Evolutionary conservation across 2,329 filamentous ascomycete species (phyloP), one percentile per base, ranked within the genome.

Genomic region (Drechslera avenae): DNA sequence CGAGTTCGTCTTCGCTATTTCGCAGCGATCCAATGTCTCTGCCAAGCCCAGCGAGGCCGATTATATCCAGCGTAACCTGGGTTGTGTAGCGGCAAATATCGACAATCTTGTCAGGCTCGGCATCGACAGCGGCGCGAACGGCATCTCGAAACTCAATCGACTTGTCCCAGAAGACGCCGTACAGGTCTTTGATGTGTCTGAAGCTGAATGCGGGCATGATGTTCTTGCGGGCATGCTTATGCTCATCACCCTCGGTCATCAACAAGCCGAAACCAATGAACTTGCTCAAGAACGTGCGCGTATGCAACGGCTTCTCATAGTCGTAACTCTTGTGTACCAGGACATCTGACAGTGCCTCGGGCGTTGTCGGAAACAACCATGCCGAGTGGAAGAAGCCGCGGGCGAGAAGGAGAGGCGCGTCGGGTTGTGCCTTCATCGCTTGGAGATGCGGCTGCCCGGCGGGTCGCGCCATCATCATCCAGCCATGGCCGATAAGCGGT

Each of bases 191-290:
- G 69, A 96, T 79, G 64, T 95, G 89, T 17, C 91, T 83, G 67
- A 90, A 95, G n/a, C 86, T 81, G 71, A 96, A 96, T 2, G 90
- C 89, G 0, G 91, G 91, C 76, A 87, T 84, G 14, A 96, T 82
- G 50, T 87, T 86, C 69, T 89, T 91, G 39, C 92, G 83, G 52
- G 82, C 78, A 42, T 76, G 76, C 53, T 74, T 76, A 60, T 83
- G 81, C 19, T 75, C 75, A 4, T 77, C 74, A 2, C 79, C 79
- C 56, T 83, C 80, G 0, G 76, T 76, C 51, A 81, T 69, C 34
- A 83, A 75, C 44, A 83, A 53, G 0, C 81, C 80, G 39, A 80
- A 76, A 1, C 80, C 81, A 1, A 83, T 64, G 16, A 83, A 77
- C 1, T 74, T 72, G 1, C 74, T 70, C 12, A 83, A 63, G 42